Evolutionary conservation across 805 yeast species (phyloP).

Genomic region (Hanseniaspora occidentalis): DNA sequence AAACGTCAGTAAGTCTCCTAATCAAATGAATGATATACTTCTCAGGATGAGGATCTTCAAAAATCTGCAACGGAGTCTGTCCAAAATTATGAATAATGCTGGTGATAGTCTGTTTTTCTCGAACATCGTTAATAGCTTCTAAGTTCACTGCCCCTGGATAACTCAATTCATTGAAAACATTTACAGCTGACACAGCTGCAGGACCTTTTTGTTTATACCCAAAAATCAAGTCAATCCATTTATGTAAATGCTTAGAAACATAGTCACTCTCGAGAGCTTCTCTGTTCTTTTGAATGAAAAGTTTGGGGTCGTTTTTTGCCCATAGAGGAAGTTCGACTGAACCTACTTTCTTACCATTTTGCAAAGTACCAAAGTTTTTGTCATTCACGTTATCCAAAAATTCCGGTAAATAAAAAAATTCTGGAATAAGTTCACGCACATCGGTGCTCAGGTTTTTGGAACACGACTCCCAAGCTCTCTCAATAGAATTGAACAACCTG

Average conservation of each 20-base stretch:
- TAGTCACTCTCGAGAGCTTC: slow-evolving; percentile 76
- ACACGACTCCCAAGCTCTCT: slow-evolving; percentile 74
- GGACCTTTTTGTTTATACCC: slow-evolving; percentile 70
- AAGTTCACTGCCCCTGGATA: slow-evolving; percentile 75
- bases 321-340: slow-evolving; percentile 70
- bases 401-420: slow-evolving; percentile 73
- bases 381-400: slow-evolving; percentile 53
- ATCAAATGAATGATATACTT: slow-evolving; percentile 11
- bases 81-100: slow-evolving; percentile 89
- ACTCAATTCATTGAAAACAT: slow-evolving; percentile 75
- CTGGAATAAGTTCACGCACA: slow-evolving; percentile 80
- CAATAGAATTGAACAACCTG: slow-evolving; percentile 59
- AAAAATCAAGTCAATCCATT: slow-evolving; percentile 79
- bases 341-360: slow-evolving; percentile 41
- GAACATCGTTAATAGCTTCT: slow-evolving; percentile 59
- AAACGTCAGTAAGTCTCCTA: no score
- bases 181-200: slow-evolving; percentile 51
- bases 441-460: slow-evolving; percentile 73
- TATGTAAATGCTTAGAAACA: slow-evolving; percentile 62
- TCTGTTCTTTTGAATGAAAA: slow-evolving; percentile 63
- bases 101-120: slow-evolving; percentile 62
- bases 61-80: slow-evolving; percentile 72
- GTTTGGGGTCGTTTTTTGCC: slow-evolving; percentile 67
- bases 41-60: slow-evolving; percentile 52
- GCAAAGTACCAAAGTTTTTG: slow-evolving; percentile 60